phyloP scores from a whole-genome alignment of 1,284 basidiomycete genomes.

The Rhodotorula sp. region DNA sequence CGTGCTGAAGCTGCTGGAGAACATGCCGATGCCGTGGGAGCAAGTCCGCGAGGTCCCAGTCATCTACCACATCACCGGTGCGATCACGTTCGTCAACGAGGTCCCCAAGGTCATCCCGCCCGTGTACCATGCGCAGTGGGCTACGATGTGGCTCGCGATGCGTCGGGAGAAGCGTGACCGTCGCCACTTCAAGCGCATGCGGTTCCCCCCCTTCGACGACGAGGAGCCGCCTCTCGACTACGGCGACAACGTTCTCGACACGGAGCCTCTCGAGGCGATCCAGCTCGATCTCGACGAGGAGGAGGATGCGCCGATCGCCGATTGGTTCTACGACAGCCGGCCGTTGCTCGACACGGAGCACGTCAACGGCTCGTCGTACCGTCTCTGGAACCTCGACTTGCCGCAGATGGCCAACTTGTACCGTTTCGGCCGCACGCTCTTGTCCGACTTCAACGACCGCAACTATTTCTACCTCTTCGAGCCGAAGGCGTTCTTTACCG shows the following conservation, averaged over 20 bases:
- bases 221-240: slow-evolving; percentile 98
- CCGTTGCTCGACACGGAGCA: slow-evolving; percentile 83
- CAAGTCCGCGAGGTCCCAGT: slow-evolving; percentile 97
- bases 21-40: slow-evolving; percentile 96
- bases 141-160: slow-evolving; percentile 99
- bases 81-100: slow-evolving; percentile 99
- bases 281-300: slow-evolving; percentile 93
- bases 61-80: slow-evolving; percentile 98
- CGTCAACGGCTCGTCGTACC: slow-evolving; percentile 85
- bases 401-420: slow-evolving; percentile 97
- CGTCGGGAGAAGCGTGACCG: slow-evolving; percentile 97
- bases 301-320: slow-evolving; percentile 89
- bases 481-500: slow-evolving; percentile 96
- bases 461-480: slow-evolving; percentile 89
- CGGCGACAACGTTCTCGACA: slow-evolving; percentile 96
- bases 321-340: slow-evolving; percentile 99
- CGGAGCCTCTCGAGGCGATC: slow-evolving; percentile 96
- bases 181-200: slow-evolving; percentile 99
- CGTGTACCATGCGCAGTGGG: slow-evolving; percentile 99
- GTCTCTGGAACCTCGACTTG: slow-evolving; percentile 85
- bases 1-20: slow-evolving; percentile 98
- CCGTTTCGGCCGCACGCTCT: slow-evolving; percentile 86
- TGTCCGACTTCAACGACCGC: slow-evolving; percentile 80
- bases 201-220: slow-evolving; percentile 99
- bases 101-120: slow-evolving; percentile 95